Evolutionary conservation across 257 asterid species (phyloP).

Genomic region (Gentiana straminea): DNA sequence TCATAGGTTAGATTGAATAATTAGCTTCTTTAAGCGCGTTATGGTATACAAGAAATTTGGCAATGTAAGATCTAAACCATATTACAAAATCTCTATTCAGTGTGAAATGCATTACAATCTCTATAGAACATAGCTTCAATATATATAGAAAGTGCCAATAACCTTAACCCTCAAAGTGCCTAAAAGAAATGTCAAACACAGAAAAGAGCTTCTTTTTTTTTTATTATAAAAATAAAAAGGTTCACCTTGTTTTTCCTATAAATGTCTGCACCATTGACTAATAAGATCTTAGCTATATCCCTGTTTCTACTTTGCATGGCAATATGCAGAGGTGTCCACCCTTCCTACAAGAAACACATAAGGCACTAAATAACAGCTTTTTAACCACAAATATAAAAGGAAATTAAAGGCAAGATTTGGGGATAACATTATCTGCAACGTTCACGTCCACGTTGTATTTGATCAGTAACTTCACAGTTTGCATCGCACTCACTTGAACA

Average conservation of each 20-base stretch:
- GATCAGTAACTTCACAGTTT: constrained; percentile 73
- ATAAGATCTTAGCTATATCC: constrained; percentile 52
- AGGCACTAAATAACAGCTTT: background rate
- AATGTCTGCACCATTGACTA: constrained; percentile 78
- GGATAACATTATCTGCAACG: constrained; percentile 66
- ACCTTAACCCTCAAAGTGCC: too few relatives aligned
- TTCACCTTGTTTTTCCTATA: constrained; percentile 66
- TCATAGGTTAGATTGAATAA: background rate
- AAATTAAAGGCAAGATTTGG: constrained; percentile 3
- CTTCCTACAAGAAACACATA: constrained; percentile 40
- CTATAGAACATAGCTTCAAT: background rate
- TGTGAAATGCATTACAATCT: background rate
- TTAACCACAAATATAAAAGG: background rate
- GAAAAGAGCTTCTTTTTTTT: too few relatives aligned
- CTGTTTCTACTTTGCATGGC: constrained; percentile 90
- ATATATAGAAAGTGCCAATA: too few relatives aligned
- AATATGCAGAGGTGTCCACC: constrained; percentile 91
- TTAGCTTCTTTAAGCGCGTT: background rate
- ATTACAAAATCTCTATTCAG: too few relatives aligned
- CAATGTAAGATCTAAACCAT: too few relatives aligned
- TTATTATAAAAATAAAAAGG: background rate
- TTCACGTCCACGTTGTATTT: constrained; percentile 83
- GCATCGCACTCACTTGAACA: constrained; percentile 89
- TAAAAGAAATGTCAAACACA: too few relatives aligned
- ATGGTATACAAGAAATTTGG: too few relatives aligned